phyloP scores from a whole-genome alignment of 1,284 basidiomycete genomes.

The Thelephora terrestris region DNA sequence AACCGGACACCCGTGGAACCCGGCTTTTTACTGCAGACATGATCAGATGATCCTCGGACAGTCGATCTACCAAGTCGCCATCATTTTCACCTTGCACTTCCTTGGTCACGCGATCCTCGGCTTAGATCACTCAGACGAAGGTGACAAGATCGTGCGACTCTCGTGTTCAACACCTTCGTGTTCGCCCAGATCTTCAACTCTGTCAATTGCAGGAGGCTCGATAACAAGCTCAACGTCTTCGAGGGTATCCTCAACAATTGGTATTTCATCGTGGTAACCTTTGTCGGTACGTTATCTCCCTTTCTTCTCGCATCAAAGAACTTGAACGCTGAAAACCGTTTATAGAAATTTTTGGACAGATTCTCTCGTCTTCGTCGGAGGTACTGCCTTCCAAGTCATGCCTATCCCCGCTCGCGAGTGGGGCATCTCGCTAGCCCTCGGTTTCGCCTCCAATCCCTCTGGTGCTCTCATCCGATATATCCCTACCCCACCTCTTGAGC shows the following conservation, averaged over 20 bases:
- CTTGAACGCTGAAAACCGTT: too few relatives aligned
- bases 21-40: constrained; percentile 87
- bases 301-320: not conserved
- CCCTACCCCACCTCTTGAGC: constrained; percentile 76
- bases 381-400: too few relatives aligned
- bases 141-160: constrained; percentile 55
- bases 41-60: constrained; percentile 92
- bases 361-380: too few relatives aligned
- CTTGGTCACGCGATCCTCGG: constrained; percentile 66
- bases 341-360: too few relatives aligned
- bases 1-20: constrained; percentile 77
- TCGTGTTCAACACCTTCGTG: constrained; percentile 97
- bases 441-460: too few relatives aligned
- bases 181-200: constrained; percentile 94
- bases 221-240: constrained; percentile 84
- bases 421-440: too few relatives aligned
- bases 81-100: constrained; percentile 90
- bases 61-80: constrained; percentile 77
- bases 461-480: constrained; percentile 76
- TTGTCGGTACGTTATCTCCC: constrained; percentile 51
- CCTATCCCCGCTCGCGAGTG: too few relatives aligned
- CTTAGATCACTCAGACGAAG: constrained; percentile 28
- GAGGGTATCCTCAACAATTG: constrained; percentile 73
- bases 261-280: constrained; percentile 84
- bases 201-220: constrained; percentile 83